Conservation (phyloP, 805 yeast genomes). For the Wickerhamomyces bisporus region DNA sequence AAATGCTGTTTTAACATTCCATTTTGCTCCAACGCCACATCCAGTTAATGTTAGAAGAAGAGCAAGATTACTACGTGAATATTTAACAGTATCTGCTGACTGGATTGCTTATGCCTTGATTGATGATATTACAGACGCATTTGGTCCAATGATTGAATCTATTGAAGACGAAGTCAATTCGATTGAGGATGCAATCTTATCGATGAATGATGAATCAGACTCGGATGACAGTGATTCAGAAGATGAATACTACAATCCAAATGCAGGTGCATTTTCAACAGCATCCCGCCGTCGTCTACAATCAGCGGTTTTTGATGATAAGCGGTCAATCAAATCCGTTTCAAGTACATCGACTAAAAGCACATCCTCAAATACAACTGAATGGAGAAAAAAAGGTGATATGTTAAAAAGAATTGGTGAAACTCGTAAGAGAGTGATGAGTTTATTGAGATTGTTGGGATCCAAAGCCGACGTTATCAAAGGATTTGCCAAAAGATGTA, state of each 20-base stretch:
- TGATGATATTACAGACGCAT: conserved; percentile 96
- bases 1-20: conserved; percentile 89
- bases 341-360: conserved; percentile 27
- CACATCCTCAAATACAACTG: conserved; percentile 40
- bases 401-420: conserved; percentile 95
- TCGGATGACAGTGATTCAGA: conserved; percentile 29
- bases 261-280: conserved; percentile 25
- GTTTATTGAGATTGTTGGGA: conserved; percentile 75
- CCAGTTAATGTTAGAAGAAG: conserved; percentile 94
- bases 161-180: conserved; percentile 91
- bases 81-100: conserved; percentile 84
- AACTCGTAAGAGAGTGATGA: conserved; percentile 91
- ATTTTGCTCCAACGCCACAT: conserved; percentile 92
- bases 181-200: conserved; percentile 88
- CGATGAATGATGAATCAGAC: conserved; percentile 67
- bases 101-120: conserved; percentile 97
- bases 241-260: conserved; percentile 20
- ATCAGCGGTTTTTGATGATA: conserved; percentile 11
- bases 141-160: conserved; percentile 92
- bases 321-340: conserved; percentile 19
- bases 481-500: conserved; percentile 88
- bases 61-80: conserved; percentile 81
- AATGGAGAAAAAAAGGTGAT: conserved; percentile 91
- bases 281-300: not conserved
- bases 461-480: conserved; percentile 97